phyloP scores from a whole-genome alignment of 805 yeast genomes.

The Barnettozyma californica region DNA sequence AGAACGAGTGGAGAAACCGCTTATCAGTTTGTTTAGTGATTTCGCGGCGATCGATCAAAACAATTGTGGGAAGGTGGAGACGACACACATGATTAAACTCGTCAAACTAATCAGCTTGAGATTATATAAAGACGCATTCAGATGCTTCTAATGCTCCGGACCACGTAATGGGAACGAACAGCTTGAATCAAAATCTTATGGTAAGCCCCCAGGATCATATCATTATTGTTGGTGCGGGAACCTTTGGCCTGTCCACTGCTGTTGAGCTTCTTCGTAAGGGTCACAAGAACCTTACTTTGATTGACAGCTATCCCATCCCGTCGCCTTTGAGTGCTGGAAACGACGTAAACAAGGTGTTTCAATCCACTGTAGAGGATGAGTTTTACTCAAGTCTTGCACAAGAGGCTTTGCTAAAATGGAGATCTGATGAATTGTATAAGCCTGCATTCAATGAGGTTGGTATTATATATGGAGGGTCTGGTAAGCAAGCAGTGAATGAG shows the following conservation, averaged over 20 bases:
- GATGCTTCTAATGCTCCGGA: background rate
- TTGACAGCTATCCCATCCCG: constrained; percentile 32
- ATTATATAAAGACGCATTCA: background rate
- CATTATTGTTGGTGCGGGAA: constrained; percentile 39
- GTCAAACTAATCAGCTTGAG: too few species aligned
- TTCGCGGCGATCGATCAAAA: background rate
- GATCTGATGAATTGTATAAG: constrained; percentile 26
- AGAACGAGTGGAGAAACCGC: too few species aligned
- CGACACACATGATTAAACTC: background rate
- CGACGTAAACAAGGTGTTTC: constrained; percentile 38
- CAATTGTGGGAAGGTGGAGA: background rate
- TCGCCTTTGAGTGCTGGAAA: constrained; percentile 36
- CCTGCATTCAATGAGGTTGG: constrained; percentile 31
- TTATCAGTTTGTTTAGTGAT: background rate
- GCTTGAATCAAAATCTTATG: background rate
- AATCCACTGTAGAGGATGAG: constrained; percentile 20
- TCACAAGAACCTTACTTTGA: constrained; percentile 24
- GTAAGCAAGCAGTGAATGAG: constrained; percentile 3
- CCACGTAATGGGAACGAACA: background rate
- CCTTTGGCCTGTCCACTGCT: constrained; percentile 40
- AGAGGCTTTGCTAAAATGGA: constrained; percentile 33
- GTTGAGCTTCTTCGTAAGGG: constrained; percentile 32
- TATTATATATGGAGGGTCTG: constrained; percentile 25
- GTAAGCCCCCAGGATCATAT: constrained; percentile 22
- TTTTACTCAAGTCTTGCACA: constrained; percentile 25